phyloP scores from a whole-genome alignment of 176 grass and related monocot genomes.

The Ananas comosus region DNA sequence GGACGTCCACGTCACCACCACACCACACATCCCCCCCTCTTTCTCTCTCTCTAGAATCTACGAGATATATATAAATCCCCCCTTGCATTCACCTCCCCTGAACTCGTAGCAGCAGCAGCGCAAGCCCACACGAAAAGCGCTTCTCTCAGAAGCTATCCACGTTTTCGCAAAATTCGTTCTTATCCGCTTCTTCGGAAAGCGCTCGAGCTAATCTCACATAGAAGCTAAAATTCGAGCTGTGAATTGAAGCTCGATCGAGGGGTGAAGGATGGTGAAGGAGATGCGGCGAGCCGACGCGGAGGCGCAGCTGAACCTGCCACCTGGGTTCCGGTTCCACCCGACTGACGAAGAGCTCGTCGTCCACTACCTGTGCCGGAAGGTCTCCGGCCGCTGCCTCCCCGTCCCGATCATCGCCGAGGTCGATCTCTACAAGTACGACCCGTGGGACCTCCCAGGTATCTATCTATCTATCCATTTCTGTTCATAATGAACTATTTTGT shows the following conservation, averaged over 20 bases:
- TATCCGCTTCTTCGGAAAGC: neutral
- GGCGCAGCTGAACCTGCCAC: slow-evolving; percentile 24
- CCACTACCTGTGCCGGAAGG: slow-evolving; percentile 20
- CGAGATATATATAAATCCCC: too few relatives aligned
- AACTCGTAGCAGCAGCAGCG: too few relatives aligned
- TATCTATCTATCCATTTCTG: too few relatives aligned
- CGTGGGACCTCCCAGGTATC: slow-evolving; percentile 24
- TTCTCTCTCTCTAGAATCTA: too few relatives aligned
- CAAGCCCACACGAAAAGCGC: too few relatives aligned
- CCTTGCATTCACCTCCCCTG: too few relatives aligned
- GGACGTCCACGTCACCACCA: too few relatives aligned
- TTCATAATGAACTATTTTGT: neutral
- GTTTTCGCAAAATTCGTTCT: too few relatives aligned
- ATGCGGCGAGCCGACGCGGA: slow-evolving; percentile 10
- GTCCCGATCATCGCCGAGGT: slow-evolving; percentile 17
- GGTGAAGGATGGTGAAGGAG: neutral
- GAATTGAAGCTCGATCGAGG: neutral
- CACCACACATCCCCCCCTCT: too few relatives aligned
- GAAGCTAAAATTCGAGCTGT: too few relatives aligned
- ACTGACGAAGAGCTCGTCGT: slow-evolving; percentile 26
- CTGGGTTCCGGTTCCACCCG: slow-evolving; percentile 25
- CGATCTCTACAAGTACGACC: slow-evolving; percentile 18
- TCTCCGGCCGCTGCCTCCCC: slow-evolving; percentile 1
- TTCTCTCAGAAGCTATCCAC: too few relatives aligned
- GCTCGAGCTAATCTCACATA: too few relatives aligned